Base-by-base conservation (phyloP, 768 basidiomycete species). In the Termitomyces sp. region DNA sequence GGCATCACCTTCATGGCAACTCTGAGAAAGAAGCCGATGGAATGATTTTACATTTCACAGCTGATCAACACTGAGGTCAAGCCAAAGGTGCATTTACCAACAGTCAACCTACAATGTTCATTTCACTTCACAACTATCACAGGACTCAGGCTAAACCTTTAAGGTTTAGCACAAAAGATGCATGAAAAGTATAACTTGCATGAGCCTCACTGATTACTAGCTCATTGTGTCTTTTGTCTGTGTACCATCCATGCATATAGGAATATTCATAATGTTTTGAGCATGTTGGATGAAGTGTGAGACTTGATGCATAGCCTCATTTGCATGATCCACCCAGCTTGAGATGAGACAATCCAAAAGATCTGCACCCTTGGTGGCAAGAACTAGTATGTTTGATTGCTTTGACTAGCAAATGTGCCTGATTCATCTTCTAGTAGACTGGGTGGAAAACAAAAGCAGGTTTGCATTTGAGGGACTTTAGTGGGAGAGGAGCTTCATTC, bases 401-500 rank as follows among this genome's bases (percentile, higher is more conserved):
- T 25, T 25, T 25, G 25, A 25, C 25, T 25, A 25, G 25, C 25
- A 25, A 25, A 25, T 25, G 25, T 25, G 25, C 25, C 25, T 51
- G 7, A 53, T 34, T 1, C 32, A 29, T 31, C 15, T 40, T 1
- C 25, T 25, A 25, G 25, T 25, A 73, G 71, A 72, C 49, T 73
- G 73, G 70, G 51, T 73, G 0, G 25, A 56, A 3, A 68, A 73
- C 42, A 72, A 74, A 54, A 62, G 64, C n/a, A 61, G 67, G 14
- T 75, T 74, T 57, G 70, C 66, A 0, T 66, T 72, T 34, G 43
- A 65, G 2, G 73, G 54, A 1, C 61, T 75, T 17, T 75, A 72
- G 57, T 75, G 73, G 73, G 67, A 67, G 48, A 66, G 63, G 31
- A 71, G 71, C 46, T 66, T 57, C n/a, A 72, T 74, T 17, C 70